Base-by-base conservation (phyloP, 179 eudicot species). In the Heliamphora ciliata region DNA sequence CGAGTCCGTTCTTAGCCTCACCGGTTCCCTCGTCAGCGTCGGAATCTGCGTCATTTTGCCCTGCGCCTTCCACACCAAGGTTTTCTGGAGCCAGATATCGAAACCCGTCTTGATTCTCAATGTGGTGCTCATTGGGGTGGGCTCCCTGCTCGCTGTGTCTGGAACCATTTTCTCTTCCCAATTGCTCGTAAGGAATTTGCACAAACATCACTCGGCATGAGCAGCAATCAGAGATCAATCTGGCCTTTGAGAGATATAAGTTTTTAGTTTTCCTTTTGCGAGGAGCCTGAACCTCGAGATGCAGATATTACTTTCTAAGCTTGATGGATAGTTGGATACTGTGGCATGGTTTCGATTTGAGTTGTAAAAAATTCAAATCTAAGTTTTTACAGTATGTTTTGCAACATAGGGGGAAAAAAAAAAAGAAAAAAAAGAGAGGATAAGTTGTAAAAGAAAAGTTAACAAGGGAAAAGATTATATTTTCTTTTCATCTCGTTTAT, bases 21-120 rank as follows among this genome's bases (percentile, higher is more conserved):
- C 98, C 0, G 97, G 98, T 65, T 93, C 97, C 31, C 86, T 93
- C 44, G 91, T 93, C 46, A 91, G 93, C 76, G 84, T 87, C 60
- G 88, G 82, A 18, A 89, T 93, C 80, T 88, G 90, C 83, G 81
- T 92, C 65, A 86, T 92, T 76, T 77, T 92, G 2, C 97, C 97
- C 0, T 91, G 91, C 69, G 89, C 85, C 47, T 93, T 92, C 84
- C 89, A 93, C 84, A 84, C 79, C 47, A 92, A 91, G 91, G 86
- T 93, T 63, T 89, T 83, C 73, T 84, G 87, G 85, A 21, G 58
- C 11, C 60, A 86, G 54, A 76, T 91, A 17, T 79, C 90, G 1
- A 90, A 71, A 72, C 86, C 91, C 1, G 31, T 71, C 44, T 71
- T 90, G 80, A 60, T 84, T 63, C 79, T 92, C 55, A 90, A 92